Evolutionary conservation across 495 filamentous ascomycete species (phyloP).

Genomic region (Cryomyces minteri): DNA sequence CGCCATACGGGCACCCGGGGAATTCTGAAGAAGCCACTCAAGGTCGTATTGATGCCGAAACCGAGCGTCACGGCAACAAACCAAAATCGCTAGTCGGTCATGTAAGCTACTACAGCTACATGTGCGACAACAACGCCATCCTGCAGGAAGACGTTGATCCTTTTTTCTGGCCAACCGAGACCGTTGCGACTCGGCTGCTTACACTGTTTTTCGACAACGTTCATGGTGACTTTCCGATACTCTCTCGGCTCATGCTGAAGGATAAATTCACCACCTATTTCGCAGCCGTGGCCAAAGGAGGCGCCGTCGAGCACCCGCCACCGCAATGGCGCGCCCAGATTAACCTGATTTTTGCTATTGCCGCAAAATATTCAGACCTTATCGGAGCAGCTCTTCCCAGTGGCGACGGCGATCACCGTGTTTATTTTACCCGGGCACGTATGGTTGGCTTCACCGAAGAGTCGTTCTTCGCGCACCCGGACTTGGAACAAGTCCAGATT

Average conservation of each 20-base stretch:
- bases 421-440: constrained; percentile 37
- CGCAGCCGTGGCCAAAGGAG: constrained; percentile 23
- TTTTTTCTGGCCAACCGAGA: constrained; percentile 29
- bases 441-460: constrained; percentile 31
- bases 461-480: constrained; percentile 31
- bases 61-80: constrained; percentile 10
- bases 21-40: constrained; percentile 1
- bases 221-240: constrained; percentile 41
- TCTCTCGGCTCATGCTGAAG: constrained; percentile 35
- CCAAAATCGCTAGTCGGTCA: background rate
- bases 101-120: constrained; percentile 24
- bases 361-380: constrained; percentile 31
- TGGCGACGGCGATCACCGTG: constrained; percentile 30
- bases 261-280: constrained; percentile 24
- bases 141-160: constrained; percentile 25
- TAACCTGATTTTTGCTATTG: constrained; percentile 46
- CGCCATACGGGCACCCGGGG: constrained; percentile 7
- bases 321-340: constrained; percentile 35
- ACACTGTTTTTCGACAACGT: constrained; percentile 39
- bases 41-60: constrained; percentile 7
- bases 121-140: constrained; percentile 32
- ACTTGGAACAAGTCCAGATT: constrained; percentile 39
- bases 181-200: constrained; percentile 33
- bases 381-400: constrained; percentile 23
- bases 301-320: constrained; percentile 1